These are phyloP conservation scores for Penstemon eatonii DNA, from an alignment of 257 asterid genomes.

Conservation along the genomic window DNA sequence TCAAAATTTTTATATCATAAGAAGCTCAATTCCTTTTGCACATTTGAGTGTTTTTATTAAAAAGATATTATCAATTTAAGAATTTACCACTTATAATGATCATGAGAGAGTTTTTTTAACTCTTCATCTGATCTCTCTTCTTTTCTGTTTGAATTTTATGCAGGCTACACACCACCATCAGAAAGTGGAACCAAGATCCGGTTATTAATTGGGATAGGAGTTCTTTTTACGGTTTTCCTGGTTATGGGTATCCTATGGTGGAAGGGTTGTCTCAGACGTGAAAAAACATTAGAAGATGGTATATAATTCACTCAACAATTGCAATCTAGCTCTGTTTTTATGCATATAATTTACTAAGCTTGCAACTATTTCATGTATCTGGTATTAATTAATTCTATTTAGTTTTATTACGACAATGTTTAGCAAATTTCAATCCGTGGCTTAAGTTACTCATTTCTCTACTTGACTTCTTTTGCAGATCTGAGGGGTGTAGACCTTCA, in stretches of 20 bases:
- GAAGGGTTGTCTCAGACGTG: slow-evolving; percentile 43
- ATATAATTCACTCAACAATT: slow-evolving; percentile 10
- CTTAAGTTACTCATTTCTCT: too few species aligned
- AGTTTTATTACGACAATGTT: too few species aligned
- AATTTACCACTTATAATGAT: background rate
- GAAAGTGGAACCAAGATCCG: slow-evolving; percentile 32
- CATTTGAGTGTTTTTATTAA: background rate
- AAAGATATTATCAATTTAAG: too few species aligned
- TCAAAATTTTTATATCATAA: too few species aligned
- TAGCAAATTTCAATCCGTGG: too few species aligned
- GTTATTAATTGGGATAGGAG: slow-evolving; percentile 56
- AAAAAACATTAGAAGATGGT: slow-evolving; percentile 45
- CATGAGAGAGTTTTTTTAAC: slow-evolving; percentile 2
- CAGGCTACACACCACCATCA: slow-evolving; percentile 53
- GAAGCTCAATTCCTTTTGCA: too few species aligned
- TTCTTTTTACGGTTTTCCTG: slow-evolving; percentile 31
- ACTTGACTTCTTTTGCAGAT: slow-evolving; percentile 29
- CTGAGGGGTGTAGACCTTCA: slow-evolving; percentile 51
- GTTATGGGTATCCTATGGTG: slow-evolving; percentile 58
- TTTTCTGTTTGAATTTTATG: slow-evolving; percentile 12
- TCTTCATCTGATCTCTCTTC: slow-evolving; percentile 14
- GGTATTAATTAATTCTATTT: slow-evolving; percentile 2
- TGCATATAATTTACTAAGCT: background rate
- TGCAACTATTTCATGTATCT: background rate
- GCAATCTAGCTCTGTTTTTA: background rate